Base-by-base conservation (phyloP, 257 asterid genomes). In the Solanum megistacrolobum region DNA sequence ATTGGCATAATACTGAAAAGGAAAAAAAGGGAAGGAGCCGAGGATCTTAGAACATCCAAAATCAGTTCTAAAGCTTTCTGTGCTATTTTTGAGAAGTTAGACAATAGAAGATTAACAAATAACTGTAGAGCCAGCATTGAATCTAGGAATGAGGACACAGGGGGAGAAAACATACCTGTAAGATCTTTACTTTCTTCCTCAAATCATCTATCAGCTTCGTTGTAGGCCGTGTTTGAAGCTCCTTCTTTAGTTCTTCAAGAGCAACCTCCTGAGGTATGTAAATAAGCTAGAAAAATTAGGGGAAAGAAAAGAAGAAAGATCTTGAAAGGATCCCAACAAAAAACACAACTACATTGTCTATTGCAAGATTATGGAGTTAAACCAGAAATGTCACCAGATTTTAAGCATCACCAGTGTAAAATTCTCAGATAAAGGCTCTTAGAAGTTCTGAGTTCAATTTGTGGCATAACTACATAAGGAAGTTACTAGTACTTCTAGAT, bases 131-230 rank as follows among this genome's bases (percentile, higher is more conserved):
- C 65, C 65, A 25, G n/a, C 65, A 41, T 2, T n/a, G 65, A 41
- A 79, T 79, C 84, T 25, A 79, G 25, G 16, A 39, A 79, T 79
- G 29, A 41, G 62, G 25, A 25, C 25, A 79, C 25, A 14, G 9
- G 7, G 36, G 18, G 66, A 38, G 83, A 25, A 23, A 79, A 8
- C 38, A 23, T 48, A 96, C 99, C 99, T 97, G 99, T 92, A 97
- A 94, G 88, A 97, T 96, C 92, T 97, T 93, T 69, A 97, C 95
- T 93, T 97, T 97, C 94, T 96, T 96, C 65, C 96, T 94, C 92
- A 97, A 91, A 92, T 97, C 99, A 88, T 94, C 98, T 14, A 97
- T 96, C 87, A 97, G 90, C 88, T 96, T 97, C 73, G 91, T 92
- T 23, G 99, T 97, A 75, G 99, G 99, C 91, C 99, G 94, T 21